Evolutionary conservation across 768 basidiomycete genomes (phyloP), one percentile per base, ranked within the genome.

Genomic region (Boletus patriciae): DNA sequence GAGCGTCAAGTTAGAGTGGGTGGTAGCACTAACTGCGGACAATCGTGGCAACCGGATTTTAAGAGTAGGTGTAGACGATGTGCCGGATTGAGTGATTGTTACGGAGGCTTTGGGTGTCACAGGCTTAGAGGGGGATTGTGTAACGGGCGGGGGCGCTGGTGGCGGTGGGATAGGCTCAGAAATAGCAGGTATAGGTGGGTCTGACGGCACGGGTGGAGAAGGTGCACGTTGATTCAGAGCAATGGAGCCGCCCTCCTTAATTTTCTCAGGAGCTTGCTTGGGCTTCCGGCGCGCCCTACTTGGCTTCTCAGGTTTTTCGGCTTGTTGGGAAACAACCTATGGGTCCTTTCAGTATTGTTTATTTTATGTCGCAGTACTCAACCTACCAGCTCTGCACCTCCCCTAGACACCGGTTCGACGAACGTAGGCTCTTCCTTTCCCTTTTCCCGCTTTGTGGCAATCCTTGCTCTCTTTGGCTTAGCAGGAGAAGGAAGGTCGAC

Each of bases 41-140:
- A 72, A 48, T 47, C 70, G 69, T 37, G 71, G 71, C 49, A 72
- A 47, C 57, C 71, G 69, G 29, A 72, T 72, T 62, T 73, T 72
- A 27, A 72, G 66, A 19, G 71, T 72, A 41, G 71, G 72, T 11
- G 72, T 72, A 27, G 71, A 62, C 9, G 71, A 73, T 42, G 67
- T 58, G 36, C 56, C 54, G 3, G 71, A 71, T 36, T 72, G 72
- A 13, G 72, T 72, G 56, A 74, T 70, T 1, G 67, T 74, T 31
- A 72, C 63, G 13, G 71, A 70, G n/a, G 71, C 66, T 48, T 72
- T 74, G 34, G 71, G 71, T 34, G 70, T 72, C 45, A 50, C 54
- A 25, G 72, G 72, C 21, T 74, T 62, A 31, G 60, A 38, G 8
- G 25, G 19, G 3, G 62, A 13, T 52, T 61, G 70, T 27, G 38